Conservation (phyloP, 192 early-diverging fungal species). For the Podochytrium sp. region DNA sequence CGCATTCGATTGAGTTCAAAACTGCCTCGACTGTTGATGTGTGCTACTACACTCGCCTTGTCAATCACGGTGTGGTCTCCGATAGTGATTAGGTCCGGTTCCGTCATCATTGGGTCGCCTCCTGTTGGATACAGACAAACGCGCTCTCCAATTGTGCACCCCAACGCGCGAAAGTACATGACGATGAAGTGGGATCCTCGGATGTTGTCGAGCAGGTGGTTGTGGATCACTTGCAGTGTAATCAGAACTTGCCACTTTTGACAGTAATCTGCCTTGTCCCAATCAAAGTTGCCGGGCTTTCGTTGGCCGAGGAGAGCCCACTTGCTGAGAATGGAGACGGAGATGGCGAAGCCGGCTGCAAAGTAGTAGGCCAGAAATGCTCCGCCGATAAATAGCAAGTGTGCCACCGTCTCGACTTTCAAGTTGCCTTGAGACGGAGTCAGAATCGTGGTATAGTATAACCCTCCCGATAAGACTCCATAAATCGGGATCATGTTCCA, state of each 20-base stretch:
- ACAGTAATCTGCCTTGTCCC: constrained; percentile 52
- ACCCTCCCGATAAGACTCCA: constrained; percentile 1
- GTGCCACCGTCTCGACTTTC: background rate
- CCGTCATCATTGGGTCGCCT: constrained; percentile 60
- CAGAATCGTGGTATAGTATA: background rate
- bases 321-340: constrained; percentile 32
- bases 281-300: constrained; percentile 45
- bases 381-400: background rate
- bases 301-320: constrained; percentile 46
- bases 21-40: constrained; percentile 50
- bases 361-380: background rate
- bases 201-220: constrained; percentile 41
- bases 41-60: constrained; percentile 46
- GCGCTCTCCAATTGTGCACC: constrained; percentile 45
- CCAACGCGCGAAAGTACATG: constrained; percentile 46
- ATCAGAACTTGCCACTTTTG: constrained; percentile 55
- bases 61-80: constrained; percentile 46
- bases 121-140: constrained; percentile 51
- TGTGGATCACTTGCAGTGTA: constrained; percentile 32
- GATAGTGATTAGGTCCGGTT: constrained; percentile 51
- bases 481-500: constrained; percentile 1
- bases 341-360: background rate
- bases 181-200: constrained; percentile 44
- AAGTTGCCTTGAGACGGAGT: background rate
- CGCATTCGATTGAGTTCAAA: constrained; percentile 47